phyloP scores from a whole-genome alignment of 345 rosid genomes.

The Eucalyptus erythrocorys region DNA sequence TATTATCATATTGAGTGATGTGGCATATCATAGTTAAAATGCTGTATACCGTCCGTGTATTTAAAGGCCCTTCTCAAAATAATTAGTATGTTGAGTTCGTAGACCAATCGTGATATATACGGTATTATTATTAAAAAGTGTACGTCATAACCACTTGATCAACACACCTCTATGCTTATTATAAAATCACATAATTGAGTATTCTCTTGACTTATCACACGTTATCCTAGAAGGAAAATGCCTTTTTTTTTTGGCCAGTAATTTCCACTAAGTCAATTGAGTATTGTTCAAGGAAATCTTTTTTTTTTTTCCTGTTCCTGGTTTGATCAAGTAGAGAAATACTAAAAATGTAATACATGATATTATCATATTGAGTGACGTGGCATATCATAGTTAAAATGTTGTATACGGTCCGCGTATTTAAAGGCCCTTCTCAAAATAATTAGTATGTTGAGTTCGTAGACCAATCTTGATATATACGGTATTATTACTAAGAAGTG shows the following conservation, averaged over 20 bases:
- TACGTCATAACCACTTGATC: too few relatives aligned
- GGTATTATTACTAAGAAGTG: too few relatives aligned
- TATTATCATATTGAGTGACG: neutral
- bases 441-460: accelerated
- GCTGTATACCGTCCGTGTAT: neutral
- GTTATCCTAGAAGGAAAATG: too few relatives aligned
- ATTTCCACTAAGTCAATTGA: too few relatives aligned
- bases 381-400: neutral
- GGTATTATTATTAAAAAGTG: too few relatives aligned
- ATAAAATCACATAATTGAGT: too few relatives aligned
- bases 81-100: accelerated
- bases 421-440: neutral
- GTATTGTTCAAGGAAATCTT: neutral
- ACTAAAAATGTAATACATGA: neutral
- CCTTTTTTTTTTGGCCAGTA: too few relatives aligned
- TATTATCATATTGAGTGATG: neutral
- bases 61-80: neutral
- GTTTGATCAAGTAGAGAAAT: neutral
- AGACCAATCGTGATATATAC: too few relatives aligned
- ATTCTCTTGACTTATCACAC: too few relatives aligned
- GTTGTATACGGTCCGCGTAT: neutral
- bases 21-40: neutral
- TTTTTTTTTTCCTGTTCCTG: neutral
- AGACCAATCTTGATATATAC: too few relatives aligned
- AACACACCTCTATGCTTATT: too few relatives aligned